phyloP scores from a whole-genome alignment of 2,329 filamentous ascomycete species.

The Paradendryphiella salina region DNA sequence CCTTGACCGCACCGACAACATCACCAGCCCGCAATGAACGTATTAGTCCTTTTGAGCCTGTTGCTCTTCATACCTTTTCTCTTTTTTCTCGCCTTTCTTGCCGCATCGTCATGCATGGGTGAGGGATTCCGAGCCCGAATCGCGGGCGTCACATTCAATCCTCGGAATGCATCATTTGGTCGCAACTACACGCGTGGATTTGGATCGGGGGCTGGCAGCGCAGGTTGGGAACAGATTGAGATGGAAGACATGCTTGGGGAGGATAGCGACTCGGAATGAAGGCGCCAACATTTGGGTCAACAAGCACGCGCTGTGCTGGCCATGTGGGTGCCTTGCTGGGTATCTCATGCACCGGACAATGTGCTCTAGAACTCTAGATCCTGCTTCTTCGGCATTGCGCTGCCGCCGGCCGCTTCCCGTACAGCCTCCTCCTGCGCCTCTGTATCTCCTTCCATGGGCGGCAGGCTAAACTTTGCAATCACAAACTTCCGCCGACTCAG shows the following conservation, averaged over 20 bases:
- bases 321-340: constrained; percentile 6
- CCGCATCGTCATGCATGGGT: constrained; percentile 60
- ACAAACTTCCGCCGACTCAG: constrained; percentile 81
- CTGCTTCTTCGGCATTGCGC: constrained; percentile 57
- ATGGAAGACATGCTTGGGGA: constrained; percentile 62
- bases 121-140: constrained; percentile 54
- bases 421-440: constrained; percentile 59
- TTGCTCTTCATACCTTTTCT: constrained; percentile 44
- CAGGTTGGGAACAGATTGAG: constrained; percentile 65
- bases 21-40: constrained; percentile 35
- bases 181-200: constrained; percentile 60
- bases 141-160: constrained; percentile 49
- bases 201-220: constrained; percentile 56
- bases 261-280: constrained; percentile 37
- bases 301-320: constrained; percentile 1
- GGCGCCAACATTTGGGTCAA: not conserved
- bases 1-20: constrained; percentile 12
- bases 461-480: constrained; percentile 86
- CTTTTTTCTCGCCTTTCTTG: constrained; percentile 54
- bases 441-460: constrained; percentile 77
- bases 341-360: constrained; percentile 6
- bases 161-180: constrained; percentile 55
- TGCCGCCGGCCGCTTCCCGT: constrained; percentile 42
- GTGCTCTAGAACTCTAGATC: constrained; percentile 69
- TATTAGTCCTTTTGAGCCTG: constrained; percentile 38